phyloP scores from a whole-genome alignment of 2,329 filamentous ascomycete species.

The Pseudopithomyces chartarum region DNA sequence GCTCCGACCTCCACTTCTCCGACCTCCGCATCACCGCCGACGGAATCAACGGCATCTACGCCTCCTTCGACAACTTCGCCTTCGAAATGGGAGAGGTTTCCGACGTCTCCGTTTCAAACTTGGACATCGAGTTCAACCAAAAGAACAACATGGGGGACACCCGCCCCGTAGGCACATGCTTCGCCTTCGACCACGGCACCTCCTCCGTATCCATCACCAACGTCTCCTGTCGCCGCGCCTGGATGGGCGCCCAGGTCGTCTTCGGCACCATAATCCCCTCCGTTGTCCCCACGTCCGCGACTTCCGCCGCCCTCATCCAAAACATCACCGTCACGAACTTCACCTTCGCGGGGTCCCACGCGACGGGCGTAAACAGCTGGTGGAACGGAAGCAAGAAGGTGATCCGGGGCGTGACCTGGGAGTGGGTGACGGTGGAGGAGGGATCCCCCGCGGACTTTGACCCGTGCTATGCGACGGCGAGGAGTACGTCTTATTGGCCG shows the following conservation, averaged over 20 bases:
- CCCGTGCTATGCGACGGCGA: constrained; percentile 7
- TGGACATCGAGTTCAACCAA: constrained; percentile 42
- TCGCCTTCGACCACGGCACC: constrained; percentile 51
- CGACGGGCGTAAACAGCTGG: constrained; percentile 10
- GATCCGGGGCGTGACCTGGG: constrained; percentile 8
- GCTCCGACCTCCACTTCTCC: constrained; percentile 43
- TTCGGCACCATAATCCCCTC: constrained; percentile 36
- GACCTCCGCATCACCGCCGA: constrained; percentile 27
- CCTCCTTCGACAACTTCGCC: constrained; percentile 44
- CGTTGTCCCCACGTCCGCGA: constrained; percentile 16
- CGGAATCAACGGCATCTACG: constrained; percentile 6
- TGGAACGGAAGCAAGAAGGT: background rate
- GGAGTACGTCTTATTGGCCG: constrained; percentile 4
- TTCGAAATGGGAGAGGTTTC: constrained; percentile 51
- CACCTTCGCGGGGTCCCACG: constrained; percentile 4
- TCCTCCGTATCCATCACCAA: constrained; percentile 47
- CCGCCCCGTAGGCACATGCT: constrained; percentile 29
- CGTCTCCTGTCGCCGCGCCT: constrained; percentile 54
- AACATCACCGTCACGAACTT: constrained; percentile 12
- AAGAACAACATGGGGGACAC: background rate
- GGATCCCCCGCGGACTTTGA: constrained; percentile 1
- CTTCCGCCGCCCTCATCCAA: constrained; percentile 34
- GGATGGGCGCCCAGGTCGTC: constrained; percentile 51
- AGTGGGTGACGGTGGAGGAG: constrained; percentile 9
- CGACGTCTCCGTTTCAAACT: constrained; percentile 46